Evolutionary conservation across 129 eudicot genomes (phyloP).

Genomic region (Flaveria ramosissima): DNA sequence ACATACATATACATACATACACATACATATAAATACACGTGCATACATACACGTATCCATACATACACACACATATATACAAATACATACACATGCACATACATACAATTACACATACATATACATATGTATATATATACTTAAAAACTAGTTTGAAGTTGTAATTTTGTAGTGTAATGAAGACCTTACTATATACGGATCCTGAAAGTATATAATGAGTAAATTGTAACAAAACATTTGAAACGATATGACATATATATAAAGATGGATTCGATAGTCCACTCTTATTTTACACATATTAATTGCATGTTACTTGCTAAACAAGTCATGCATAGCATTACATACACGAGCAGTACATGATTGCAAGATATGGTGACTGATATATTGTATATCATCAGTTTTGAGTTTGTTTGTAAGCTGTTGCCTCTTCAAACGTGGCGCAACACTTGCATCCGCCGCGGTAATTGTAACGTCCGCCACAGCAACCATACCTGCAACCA

Average conservation of each 20-base stretch:
- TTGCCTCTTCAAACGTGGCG: constrained; percentile 32
- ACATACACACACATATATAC: too few species aligned
- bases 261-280: neutral
- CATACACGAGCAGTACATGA: neutral
- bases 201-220: too few species aligned
- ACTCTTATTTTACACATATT: constrained; percentile 25
- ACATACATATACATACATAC: too few species aligned
- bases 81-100: too few species aligned
- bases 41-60: too few species aligned
- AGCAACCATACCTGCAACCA: neutral
- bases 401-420: constrained; percentile 42
- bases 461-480: constrained; percentile 14
- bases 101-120: too few species aligned
- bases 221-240: too few species aligned
- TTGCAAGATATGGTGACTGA: neutral
- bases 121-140: too few species aligned
- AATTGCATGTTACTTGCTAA: constrained; percentile 20
- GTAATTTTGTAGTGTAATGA: too few species aligned
- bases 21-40: too few species aligned
- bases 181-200: too few species aligned
- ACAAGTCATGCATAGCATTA: constrained; percentile 24
- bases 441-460: constrained; percentile 30
- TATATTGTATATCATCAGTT: constrained; percentile 8
- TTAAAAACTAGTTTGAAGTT: too few species aligned
- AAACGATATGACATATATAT: neutral